Evolutionary conservation across 2,329 filamentous ascomycete genomes (phyloP), one percentile per base, ranked within the genome.

Genomic region (Colletotrichum sansevieriae): DNA sequence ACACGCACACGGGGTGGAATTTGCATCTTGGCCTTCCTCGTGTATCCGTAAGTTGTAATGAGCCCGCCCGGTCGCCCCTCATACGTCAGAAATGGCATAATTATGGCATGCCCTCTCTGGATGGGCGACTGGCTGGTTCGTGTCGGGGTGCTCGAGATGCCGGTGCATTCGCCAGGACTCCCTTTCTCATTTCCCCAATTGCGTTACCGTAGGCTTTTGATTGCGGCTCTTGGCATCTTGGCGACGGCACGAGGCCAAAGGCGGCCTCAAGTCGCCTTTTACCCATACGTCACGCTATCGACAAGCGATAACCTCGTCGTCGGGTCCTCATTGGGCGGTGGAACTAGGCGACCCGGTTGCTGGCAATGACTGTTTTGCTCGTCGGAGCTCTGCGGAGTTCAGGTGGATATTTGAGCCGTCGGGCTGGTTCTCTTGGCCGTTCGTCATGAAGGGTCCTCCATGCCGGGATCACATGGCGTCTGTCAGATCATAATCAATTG

Each of bases 151-250:
- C 2, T 20, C 41, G 47, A 20, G 25, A 41, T 43, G 58, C 51
- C 49, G 49, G 39, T 9, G 49, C 12, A 22, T 59, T 46, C 46
- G 52, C 46, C 55, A 37, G 52, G 57, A 29, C 47, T 51, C 35
- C 44, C 62, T 46, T 56, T 51, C 25, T 15, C 51, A 44, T 44
- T 44, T 61, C 56, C 66, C 63, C 43, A 20, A 69, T 69, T 52
- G 66, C 66, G 66, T 66, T 66, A 69, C 55, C 43, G 62, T n/a
- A 13, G 49, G 66, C 4, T 61, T 20, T 51, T 61, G 49, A 61
- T 56, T 37, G 12, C 25, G 43, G 22, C 8, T 18, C 66, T 66
- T 69, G 62, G 62, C 62, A 66, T 37, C 66, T 69, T 66, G 62
- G 66, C 62, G 52, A 25, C 43, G 25, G 22, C 22, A 51, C 41